Conservation (phyloP, 2,329 filamentous ascomycete genomes). For the Parastagonospora nodorum region DNA sequence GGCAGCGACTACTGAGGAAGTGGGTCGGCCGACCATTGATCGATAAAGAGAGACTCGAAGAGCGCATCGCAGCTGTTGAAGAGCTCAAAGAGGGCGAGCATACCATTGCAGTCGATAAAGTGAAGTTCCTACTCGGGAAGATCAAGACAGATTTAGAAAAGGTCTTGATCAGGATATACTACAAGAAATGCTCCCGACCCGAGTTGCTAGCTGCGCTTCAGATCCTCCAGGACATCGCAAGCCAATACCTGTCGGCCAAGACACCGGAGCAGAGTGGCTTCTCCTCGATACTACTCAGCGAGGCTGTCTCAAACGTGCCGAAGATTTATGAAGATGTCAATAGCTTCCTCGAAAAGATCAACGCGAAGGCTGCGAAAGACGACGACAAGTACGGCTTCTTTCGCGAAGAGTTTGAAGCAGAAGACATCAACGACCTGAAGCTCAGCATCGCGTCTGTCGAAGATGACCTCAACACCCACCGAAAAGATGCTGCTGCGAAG, state of each 20-base stretch:
- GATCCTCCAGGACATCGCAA: constrained; percentile 79
- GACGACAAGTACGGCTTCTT: constrained; percentile 97
- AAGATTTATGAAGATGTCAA: constrained; percentile 74
- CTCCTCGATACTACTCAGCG: constrained; percentile 68
- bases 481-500: constrained; percentile 69
- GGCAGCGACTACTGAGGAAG: constrained; percentile 83
- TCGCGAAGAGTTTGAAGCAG: constrained; percentile 82
- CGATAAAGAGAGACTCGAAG: constrained; percentile 73
- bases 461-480: constrained; percentile 81
- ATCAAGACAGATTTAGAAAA: constrained; percentile 87
- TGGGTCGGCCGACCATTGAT: constrained; percentile 94
- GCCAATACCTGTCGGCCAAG: constrained; percentile 73
- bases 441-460: constrained; percentile 93
- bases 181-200: constrained; percentile 89
- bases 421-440: constrained; percentile 87
- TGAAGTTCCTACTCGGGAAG: constrained; percentile 72
- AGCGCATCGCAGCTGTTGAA: constrained; percentile 81
- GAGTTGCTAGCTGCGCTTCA: constrained; percentile 87
- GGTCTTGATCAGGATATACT: constrained; percentile 93
- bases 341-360: constrained; percentile 81
- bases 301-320: constrained; percentile 76
- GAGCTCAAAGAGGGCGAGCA: constrained; percentile 76
- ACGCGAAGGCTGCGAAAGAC: constrained; percentile 76
- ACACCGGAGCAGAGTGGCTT: constrained; percentile 73
- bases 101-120: constrained; percentile 70